phyloP scores from a whole-genome alignment of 164 flowering plant genomes.

The Umbellularia californica region DNA sequence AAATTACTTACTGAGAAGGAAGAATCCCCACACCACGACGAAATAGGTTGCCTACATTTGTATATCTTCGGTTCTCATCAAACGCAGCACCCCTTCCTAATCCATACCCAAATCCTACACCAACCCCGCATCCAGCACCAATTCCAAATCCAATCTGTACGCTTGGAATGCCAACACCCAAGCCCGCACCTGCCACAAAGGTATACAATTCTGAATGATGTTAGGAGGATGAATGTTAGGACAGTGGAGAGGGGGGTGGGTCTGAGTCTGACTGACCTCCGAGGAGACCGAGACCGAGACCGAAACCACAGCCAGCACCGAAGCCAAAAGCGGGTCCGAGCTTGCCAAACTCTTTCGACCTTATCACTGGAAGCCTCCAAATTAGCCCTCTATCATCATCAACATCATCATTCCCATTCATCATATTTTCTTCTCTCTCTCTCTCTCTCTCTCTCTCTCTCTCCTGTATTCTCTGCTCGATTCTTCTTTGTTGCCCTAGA shows the following conservation, averaged over 20 bases:
- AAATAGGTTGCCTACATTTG: constrained; percentile 61
- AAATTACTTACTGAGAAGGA: constrained; percentile 57
- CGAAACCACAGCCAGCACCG: constrained; percentile 91
- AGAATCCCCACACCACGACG: constrained; percentile 23
- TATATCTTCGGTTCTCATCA: constrained; percentile 51
- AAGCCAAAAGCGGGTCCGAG: constrained; percentile 86
- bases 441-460: background rate
- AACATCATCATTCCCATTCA: background rate
- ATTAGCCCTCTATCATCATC: constrained; percentile 45
- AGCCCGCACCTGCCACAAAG: constrained; percentile 50
- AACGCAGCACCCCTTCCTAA: constrained; percentile 78
- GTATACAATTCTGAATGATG: no score
- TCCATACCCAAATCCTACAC: constrained; percentile 92
- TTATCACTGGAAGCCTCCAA: constrained; percentile 79
- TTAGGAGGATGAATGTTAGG: no score
- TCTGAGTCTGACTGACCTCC: constrained; percentile 42
- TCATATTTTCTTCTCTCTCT: background rate
- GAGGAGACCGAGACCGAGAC: constrained; percentile 70
- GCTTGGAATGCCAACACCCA: constrained; percentile 91
- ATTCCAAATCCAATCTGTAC: constrained; percentile 77
- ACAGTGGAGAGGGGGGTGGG: no score
- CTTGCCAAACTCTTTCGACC: constrained; percentile 59
- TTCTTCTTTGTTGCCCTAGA: no score
- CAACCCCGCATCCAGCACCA: constrained; percentile 95
- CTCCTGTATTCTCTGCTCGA: background rate